Evolutionary conservation across 2,329 filamentous ascomycete genomes (phyloP), one percentile per base, ranked within the genome.

Genomic region (Ophiobolus disseminans): DNA sequence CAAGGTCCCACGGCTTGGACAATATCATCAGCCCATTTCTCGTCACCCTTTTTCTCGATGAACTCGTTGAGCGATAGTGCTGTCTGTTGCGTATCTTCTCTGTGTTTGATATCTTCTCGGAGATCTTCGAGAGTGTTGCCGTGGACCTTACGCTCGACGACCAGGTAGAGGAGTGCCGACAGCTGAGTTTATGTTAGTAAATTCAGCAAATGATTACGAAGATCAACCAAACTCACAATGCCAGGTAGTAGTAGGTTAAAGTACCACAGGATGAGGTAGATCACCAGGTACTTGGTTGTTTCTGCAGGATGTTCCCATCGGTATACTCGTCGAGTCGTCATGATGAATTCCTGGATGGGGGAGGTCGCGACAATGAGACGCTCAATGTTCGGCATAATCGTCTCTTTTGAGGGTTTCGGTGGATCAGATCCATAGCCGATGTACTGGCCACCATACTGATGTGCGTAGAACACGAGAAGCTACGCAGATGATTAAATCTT

Each of bases 351-450:
- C 39, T 76, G 72, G 6, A 74, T 48, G 0, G 72, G 70, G 4
- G 70, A 66, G 5, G 72, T 73, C 2, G 73, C 66, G 20, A 74
- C 62, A 6, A 75, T 59, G 1, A 75, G 43, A n/a, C 72, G 62
- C 46, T 75, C 72, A 26, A 74, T 40, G 37, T 65, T 70, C 0
- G 69, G 68, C 59, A 69, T 61, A 19, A 72, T 62, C 3, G 63
- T 64, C 10, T 70, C 61, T 36, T 72, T 70, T 2, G 59, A 65
- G 0, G 69, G 68, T 1, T 47, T 34, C 4, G 69, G 68, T 39
- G 61, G 61, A 31, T 66, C 30, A 31, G 66, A 60, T 45, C 60
- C 55, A 30, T 66, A 65, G 50, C 71, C 72, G 8, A 75, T 66
- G 32, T 76, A 75, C 47, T 72, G 67, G 3, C 68, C 69, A 16